Percentiles rank a stretch among this genome's conserved stretches.
Evolutionary conservation across 2,329 filamentous ascomycete genomes (phyloP).

Genomic region (Fusarium albosuccineum): DNA sequence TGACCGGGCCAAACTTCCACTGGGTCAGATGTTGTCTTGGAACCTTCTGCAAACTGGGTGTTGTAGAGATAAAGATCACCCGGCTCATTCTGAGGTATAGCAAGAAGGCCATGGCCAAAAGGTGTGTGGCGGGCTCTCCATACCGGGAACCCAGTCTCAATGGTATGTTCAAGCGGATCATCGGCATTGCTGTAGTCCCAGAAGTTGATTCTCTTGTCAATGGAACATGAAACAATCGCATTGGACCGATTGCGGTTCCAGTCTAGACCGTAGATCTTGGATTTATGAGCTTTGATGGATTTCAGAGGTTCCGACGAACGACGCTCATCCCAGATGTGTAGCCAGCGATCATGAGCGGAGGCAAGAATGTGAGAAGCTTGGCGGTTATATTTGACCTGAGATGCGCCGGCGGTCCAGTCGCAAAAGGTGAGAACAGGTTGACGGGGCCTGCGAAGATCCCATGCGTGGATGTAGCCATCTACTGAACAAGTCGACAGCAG

Average conservation of each 20-base stretch:
- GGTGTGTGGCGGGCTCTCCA: conserved; percentile 94
- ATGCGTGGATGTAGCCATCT: conserved; percentile 92
- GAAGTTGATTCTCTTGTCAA: conserved; percentile 93
- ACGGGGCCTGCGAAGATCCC: conserved; percentile 83
- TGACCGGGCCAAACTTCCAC: conserved; percentile 72
- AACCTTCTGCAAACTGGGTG: conserved; percentile 62
- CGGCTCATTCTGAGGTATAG: conserved; percentile 92
- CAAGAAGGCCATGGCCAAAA: conserved; percentile 86
- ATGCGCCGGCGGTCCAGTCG: conserved; percentile 93
- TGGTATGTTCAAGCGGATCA: conserved; percentile 79
- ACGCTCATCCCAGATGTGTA: conserved; percentile 92
- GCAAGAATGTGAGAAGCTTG: conserved; percentile 89
- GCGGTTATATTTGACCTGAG: conserved; percentile 95
- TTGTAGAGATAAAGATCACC: conserved; percentile 89
- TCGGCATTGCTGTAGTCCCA: conserved; percentile 79
- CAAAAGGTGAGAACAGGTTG: conserved; percentile 85
- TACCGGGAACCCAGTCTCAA: conserved; percentile 86
- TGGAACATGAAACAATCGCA: conserved; percentile 85
- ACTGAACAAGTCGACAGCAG: conserved; percentile 91
- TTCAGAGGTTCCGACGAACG: conserved; percentile 82
- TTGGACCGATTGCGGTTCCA: conserved; percentile 86
- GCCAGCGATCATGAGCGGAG: conserved; percentile 88
- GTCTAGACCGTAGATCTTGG: conserved; percentile 95
- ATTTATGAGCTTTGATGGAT: conserved; percentile 88
- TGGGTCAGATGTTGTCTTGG: conserved; percentile 62